Base-by-base conservation (phyloP, 2,329 filamentous ascomycete genomes). In the Trichoderma sp. region DNA sequence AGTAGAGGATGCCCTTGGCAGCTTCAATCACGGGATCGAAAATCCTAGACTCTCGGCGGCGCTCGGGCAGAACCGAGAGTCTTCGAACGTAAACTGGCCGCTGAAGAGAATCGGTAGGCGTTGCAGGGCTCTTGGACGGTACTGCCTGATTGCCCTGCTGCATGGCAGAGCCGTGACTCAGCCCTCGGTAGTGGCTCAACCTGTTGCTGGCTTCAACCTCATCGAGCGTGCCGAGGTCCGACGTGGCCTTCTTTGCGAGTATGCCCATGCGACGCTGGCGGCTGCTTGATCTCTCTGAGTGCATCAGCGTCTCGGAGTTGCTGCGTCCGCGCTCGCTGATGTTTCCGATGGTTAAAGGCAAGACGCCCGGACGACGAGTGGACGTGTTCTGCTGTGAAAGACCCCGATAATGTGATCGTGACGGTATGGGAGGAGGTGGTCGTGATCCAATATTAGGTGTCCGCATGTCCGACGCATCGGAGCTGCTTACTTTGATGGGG, bases 351-450 rank as follows among this genome's bases (percentile, higher is more conserved):
- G 90, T 89, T 56, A 89, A 75, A 10, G 87, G 92, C 79, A 92
- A 89, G n/a, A 93, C 86, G 2, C 89, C 88, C 0, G 93, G 92
- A 68, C 91, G 85, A 68, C 92, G 88, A 57, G 89, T 82, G 6
- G 87, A 82, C 2, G 86, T 82, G 73, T 86, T 91, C 72, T 92
- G 89, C 73, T 91, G 89, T 3, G 91, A 93, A 4, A 91, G 82
- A 1, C 89, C 89, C 35, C 94, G 89, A 73, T 92, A 93, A 77
- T 97, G 94, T 3, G 93, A 96, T 53, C 80, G 75, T 5, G 88
- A 87, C 0, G 93, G 93, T 70, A 97, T 92, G 0, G 92, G 92
- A 2, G 94, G 93, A 3, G 94, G 93, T 3, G 94, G 86, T 40
- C 91, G 87, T 8, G 74, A 64, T 24, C 84, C 82, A 13, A 87